phyloP scores from a whole-genome alignment of 768 basidiomycete species.

The Lactarius sanguifluus region DNA sequence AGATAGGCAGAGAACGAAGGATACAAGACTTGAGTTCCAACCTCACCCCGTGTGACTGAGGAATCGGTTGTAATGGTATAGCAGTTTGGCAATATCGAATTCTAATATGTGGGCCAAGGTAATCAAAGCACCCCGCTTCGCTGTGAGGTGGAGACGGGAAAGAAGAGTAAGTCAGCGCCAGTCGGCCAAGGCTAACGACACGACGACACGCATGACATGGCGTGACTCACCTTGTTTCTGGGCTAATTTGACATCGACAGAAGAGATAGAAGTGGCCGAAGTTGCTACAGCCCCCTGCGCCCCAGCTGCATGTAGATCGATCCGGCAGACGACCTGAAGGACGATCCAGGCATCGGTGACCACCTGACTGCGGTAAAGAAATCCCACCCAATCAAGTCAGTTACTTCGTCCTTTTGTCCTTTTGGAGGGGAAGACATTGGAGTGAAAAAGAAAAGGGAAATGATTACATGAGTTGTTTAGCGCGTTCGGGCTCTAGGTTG shows the following conservation, averaged over 20 bases:
- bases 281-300: neutral
- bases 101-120: neutral
- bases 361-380: neutral
- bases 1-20: neutral
- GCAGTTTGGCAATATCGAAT: neutral
- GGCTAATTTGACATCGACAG: neutral
- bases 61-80: conserved; percentile 6
- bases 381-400: neutral
- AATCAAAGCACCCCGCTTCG: neutral
- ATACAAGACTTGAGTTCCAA: neutral
- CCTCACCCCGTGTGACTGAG: neutral
- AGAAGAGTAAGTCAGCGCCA: neutral
- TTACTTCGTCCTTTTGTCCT: neutral
- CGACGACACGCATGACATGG: neutral
- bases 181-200: neutral
- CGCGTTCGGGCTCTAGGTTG: neutral
- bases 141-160: neutral
- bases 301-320: neutral
- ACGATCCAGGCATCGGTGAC: conserved; percentile 10
- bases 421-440: neutral
- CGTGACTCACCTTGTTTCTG: conserved; percentile 1
- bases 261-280: neutral
- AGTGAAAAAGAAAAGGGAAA: neutral
- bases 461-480: conserved; percentile 3
- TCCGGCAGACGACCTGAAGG: conserved; percentile 8